phyloP scores from a whole-genome alignment of 495 filamentous ascomycete species.

The Bacidia rubella region DNA sequence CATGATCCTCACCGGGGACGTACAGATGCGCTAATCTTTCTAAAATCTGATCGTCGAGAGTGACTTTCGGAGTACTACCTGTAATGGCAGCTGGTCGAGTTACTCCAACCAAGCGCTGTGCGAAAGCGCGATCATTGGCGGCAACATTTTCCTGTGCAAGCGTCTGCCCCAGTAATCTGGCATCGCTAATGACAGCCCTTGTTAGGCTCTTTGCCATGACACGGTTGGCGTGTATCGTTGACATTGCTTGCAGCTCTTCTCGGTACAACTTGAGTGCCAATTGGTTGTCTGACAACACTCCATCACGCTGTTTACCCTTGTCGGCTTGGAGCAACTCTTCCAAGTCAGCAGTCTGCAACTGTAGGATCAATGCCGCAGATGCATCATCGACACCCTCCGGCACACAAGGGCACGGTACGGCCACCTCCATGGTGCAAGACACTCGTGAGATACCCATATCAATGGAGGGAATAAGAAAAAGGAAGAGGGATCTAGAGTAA shows the following conservation, averaged over 20 bases:
- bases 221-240: constrained; percentile 15
- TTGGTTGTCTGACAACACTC: constrained; percentile 19
- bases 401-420: neutral
- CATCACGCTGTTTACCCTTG: constrained; percentile 24
- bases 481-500: no score
- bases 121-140: constrained; percentile 15
- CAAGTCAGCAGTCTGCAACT: constrained; percentile 22
- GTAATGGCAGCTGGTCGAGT: neutral
- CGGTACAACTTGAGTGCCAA: constrained; percentile 20
- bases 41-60: constrained; percentile 11
- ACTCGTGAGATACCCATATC: no score
- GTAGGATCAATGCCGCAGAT: constrained; percentile 13
- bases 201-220: constrained; percentile 24
- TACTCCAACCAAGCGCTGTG: constrained; percentile 7
- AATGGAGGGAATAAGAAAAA: no score
- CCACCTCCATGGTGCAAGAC: no score
- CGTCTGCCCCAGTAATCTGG: constrained; percentile 12
- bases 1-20: constrained; percentile 6
- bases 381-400: constrained; percentile 6
- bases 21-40: constrained; percentile 16
- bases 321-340: constrained; percentile 9
- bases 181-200: constrained; percentile 21
- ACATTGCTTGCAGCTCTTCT: constrained; percentile 17
- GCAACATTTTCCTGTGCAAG: constrained; percentile 15
- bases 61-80: neutral